Evolutionary conservation across 106 monocot species (phyloP), one percentile per base, ranked within the genome.

Genomic region (Amphibolis antarctica): DNA sequence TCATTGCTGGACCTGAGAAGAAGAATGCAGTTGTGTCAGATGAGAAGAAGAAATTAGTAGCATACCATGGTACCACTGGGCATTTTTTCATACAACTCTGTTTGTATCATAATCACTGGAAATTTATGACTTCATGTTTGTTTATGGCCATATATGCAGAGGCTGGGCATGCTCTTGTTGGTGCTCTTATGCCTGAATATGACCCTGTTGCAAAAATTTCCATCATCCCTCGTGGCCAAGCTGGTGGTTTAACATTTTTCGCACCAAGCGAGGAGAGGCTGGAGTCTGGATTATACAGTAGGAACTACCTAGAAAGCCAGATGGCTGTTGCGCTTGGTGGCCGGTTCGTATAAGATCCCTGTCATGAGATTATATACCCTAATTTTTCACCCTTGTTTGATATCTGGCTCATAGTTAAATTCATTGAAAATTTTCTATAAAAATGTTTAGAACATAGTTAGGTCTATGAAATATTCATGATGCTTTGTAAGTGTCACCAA

Each of bases 1-100:
- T 98, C 62, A 98, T 98, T 69, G 96, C 96, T 24, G 96, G 96
- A n/a, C 96, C 96, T 1, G 96, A 98, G 84, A 98, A 98, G 82
- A 98, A 98, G 71, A 98, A 90, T 72, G 96, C 96, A 5, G 96
- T 98, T 42, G 96, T 98, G 9, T 90, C 96, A 14, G 96, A 98
- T 2, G 96, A 90, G 45, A 98, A 90, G 84, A 90, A 81, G 76
- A 90, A 73, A 65, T 74, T 98, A 19, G 96, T 98, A 17, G 96
- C 96, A 63, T 98, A 98, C 69, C 96, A 98, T 72, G 94, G 94
- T 92, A 9, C 18, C 20, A 15, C 20, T 31, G 17, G 30, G 42
- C 42, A 21, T 53, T 54, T 7, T 28, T 44, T 48, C 12, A 28
- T 22, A 10, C 1, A 28, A 9, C 7, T 59, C 30, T 42, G 0